Base-by-base conservation (phyloP, 805 yeast genomes). In the Barnettozyma sucrosica region DNA sequence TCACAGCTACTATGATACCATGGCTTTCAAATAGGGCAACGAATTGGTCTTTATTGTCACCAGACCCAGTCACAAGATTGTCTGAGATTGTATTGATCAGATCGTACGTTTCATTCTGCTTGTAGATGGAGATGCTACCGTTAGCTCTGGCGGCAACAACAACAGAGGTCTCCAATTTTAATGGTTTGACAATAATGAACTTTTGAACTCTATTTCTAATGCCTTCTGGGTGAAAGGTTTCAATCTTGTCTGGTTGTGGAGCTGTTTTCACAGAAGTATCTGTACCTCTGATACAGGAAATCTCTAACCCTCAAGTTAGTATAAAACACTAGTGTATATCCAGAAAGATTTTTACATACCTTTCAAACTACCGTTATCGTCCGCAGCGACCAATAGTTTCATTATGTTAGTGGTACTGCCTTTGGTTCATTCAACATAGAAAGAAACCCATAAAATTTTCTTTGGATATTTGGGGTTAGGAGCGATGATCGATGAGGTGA, bases 231-330 rank as follows among this genome's bases (percentile, higher is more conserved):
- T 72, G 65, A 44, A 71, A 70, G 21, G 74, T 67, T 40, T 67
- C 71, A 11, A 83, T 70, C 19, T 77, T 66, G 44, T 70, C 72
- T 0, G 95, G 95, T 59, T 83, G 86, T 11, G 69, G 65, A 0
- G 84, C 83, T 30, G 76, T 76, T 58, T 83, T 80, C 37, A 72
- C 70, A 6, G 96, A 85, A 3, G 96, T 89, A 58, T 90, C 95
- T 0, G 92, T 83, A 0, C 90, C 92, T 44, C 74, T 68, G 18
- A 68, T 62, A 55, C 89, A 88, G 5, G 72, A 58, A 8, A 87
- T 68, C 59, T 82, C 89, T 56, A 14, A 14, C 21, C 3, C 1
- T 23, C 36, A 37, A 44, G 46, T 41, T 28, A 32, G 36, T n/a
- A 39, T 11, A 32, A 33, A 41, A 5, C 19, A 28, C 10, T 33